A percentile compares a stretch with the other conserved stretches of the same genome.
Conservation (phyloP, 257 asterid species). For the Solanum lycopersicoides region DNA sequence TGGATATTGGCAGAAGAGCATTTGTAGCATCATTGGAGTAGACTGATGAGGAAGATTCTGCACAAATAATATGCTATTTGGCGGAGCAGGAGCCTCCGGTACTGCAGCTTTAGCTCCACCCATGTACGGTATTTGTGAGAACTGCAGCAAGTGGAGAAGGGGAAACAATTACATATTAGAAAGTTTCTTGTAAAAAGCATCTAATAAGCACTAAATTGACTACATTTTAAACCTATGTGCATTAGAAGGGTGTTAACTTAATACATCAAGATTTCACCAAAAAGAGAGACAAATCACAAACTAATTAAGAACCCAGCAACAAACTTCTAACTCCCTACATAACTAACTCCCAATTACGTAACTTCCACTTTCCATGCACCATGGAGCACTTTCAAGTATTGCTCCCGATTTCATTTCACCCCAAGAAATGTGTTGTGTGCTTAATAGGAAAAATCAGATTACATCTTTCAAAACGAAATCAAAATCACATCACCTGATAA, state of each 20-base stretch:
- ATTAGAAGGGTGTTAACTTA: background rate
- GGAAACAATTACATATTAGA: background rate
- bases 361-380: background rate
- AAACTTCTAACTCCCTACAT: background rate
- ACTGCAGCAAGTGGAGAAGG: conserved; percentile 26
- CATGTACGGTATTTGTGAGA: conserved; percentile 68
- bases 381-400: background rate
- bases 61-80: conserved; percentile 75
- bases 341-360: background rate
- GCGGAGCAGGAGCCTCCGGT: conserved; percentile 96
- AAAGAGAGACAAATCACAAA: background rate
- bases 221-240: background rate
- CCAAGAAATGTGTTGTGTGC: background rate
- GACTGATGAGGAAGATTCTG: conserved; percentile 95
- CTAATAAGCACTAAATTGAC: background rate
- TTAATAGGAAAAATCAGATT: background rate
- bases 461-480: background rate
- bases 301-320: background rate
- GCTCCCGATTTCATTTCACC: background rate
- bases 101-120: conserved; percentile 52
- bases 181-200: background rate
- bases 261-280: background rate
- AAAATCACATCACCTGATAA: background rate
- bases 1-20: conserved; percentile 79
- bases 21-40: conserved; percentile 91